Evolutionary conservation across 1,139 yeast species (phyloP).

Genomic region (Debaryomycetaceae sp.): DNA sequence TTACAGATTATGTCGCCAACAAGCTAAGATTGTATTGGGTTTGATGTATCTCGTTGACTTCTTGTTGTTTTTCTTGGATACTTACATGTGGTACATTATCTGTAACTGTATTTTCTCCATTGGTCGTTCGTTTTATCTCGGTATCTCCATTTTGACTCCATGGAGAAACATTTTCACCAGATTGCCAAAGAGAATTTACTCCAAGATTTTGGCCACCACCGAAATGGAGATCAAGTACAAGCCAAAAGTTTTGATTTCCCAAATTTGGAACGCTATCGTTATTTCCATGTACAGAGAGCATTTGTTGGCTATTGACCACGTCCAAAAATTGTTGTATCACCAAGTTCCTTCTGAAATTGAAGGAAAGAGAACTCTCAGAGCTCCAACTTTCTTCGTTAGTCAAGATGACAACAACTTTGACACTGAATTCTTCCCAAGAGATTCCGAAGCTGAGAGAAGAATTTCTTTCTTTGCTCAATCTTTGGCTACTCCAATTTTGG

Average conservation of each 20-base stretch:
- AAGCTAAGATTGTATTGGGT: conserved; percentile 84
- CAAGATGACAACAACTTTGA: conserved; percentile 95
- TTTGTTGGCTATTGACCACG: conserved; percentile 94
- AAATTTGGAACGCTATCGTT: conserved; percentile 98
- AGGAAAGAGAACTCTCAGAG: conserved; percentile 97
- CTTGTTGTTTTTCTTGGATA: conserved; percentile 95
- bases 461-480: conserved; percentile 98
- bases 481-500: conserved; percentile 96
- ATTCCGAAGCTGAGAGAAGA: conserved; percentile 99
- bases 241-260: conserved; percentile 96
- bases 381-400: conserved; percentile 96
- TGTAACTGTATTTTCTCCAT: conserved; percentile 93
- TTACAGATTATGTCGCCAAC: conserved; percentile 69
- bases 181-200: conserved; percentile 96
- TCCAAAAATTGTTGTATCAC: conserved; percentile 92
- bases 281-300: conserved; percentile 99
- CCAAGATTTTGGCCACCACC: conserved; percentile 94
- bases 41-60: conserved; percentile 90
- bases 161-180: conserved; percentile 99
- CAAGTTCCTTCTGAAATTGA: conserved; percentile 97
- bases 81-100: conserved; percentile 97
- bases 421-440: conserved; percentile 92
- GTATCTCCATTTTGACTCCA: conserved; percentile 97
- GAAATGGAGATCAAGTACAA: conserved; percentile 99
- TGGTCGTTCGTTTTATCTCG: conserved; percentile 96